A percentile compares a stretch with the other conserved stretches of the same genome.
phyloP scores from a whole-genome alignment of 768 basidiomycete species.

The Phaeotremella fagi region DNA sequence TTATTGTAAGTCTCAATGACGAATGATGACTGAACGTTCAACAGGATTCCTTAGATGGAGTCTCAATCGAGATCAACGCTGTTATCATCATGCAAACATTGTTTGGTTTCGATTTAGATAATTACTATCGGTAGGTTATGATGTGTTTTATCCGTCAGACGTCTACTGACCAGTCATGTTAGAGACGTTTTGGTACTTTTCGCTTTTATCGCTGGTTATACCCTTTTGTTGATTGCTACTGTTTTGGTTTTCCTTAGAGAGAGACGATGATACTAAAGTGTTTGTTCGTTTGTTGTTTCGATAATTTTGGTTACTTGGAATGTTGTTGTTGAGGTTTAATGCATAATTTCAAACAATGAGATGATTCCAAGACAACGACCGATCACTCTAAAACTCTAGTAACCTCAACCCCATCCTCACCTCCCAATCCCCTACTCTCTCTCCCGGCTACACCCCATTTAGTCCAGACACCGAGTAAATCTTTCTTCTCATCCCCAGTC shows the following conservation, averaged over 20 bases:
- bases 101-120: constrained; percentile 75
- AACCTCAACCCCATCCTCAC: constrained; percentile 19
- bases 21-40: too few species aligned
- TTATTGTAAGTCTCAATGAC: constrained; percentile 50
- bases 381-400: not conserved
- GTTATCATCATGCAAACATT: constrained; percentile 80
- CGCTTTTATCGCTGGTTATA: constrained; percentile 78
- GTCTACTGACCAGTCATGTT: not conserved
- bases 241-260: constrained; percentile 78
- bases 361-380: too few species aligned
- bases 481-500: constrained; percentile 11
- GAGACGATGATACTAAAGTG: constrained; percentile 54
- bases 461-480: constrained; percentile 14
- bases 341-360: too few species aligned
- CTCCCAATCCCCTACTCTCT: constrained; percentile 21
- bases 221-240: constrained; percentile 62
- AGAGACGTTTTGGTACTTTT: constrained; percentile 77
- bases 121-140: constrained; percentile 66
- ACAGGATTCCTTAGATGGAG: constrained; percentile 68
- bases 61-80: constrained; percentile 75
- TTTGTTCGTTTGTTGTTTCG: not conserved
- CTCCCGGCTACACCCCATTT: constrained; percentile 16
- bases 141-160: not conserved
- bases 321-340: not conserved
- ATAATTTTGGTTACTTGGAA: too few species aligned